Evolutionary conservation across 2,329 filamentous ascomycete species (phyloP), one percentile per base, ranked within the genome.

Genomic region (Domatiomyces catenatus): DNA sequence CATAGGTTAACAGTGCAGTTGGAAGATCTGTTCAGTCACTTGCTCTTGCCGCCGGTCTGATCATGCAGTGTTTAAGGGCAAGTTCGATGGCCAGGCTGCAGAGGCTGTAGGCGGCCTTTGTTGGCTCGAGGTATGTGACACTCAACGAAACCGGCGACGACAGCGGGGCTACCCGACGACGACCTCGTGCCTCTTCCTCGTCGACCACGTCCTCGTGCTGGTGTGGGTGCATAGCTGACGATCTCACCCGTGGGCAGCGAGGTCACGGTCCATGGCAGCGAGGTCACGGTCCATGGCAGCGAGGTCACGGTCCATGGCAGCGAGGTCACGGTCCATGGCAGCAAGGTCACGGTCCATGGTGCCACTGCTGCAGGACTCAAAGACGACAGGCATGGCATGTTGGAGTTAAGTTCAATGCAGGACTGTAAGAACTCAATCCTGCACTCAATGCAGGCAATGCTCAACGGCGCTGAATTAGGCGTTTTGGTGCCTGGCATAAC

Each of bases 361-460:
- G n/a, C n/a, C n/a, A n/a, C n/a, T n/a, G n/a, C n/a, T n/a, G n/a
- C n/a, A n/a, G n/a, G n/a, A n/a, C n/a, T n/a, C n/a, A n/a, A n/a
- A n/a, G n/a, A n/a, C n/a, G n/a, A 53, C 51, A 15, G 56, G 56
- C 54, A 57, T 58, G 45, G 18, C n/a, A n/a, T n/a, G n/a, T n/a
- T n/a, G n/a, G n/a, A n/a, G n/a, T n/a, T n/a, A n/a, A n/a, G n/a
- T n/a, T n/a, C n/a, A n/a, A n/a, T 46, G 42, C 15, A n/a, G 42
- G 4, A 28, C 17, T 17, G 5, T 22, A 24, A n/a, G n/a, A n/a
- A n/a, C n/a, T n/a, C n/a, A n/a, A n/a, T n/a, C n/a, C n/a, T n/a
- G n/a, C n/a, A 24, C 22, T 24, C 22, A 24, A 24, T 24, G 22
- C 22, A 24, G 22, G 22, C 22, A 24, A 24, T 24, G 22, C 22